Evolutionary conservation across 2,329 filamentous ascomycete species (phyloP), one percentile per base, ranked within the genome.

Genomic region (Botrytis deweyae): DNA sequence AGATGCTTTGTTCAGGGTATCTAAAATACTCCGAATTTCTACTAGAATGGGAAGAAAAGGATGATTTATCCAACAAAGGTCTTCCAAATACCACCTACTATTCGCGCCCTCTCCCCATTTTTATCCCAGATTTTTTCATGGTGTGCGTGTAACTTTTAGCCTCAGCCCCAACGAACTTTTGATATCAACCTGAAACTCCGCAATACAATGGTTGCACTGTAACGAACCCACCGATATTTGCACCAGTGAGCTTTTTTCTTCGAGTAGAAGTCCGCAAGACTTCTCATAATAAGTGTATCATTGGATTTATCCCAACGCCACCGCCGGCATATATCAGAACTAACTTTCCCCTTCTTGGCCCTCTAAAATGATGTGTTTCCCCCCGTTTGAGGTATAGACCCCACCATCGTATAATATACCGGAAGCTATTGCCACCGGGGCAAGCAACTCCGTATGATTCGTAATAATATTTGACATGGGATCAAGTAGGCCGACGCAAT

Each of bases 261-360:
- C 2, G 12, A 16, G 25, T 55, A 14, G 12, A 55, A 9, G 25
- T 55, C 49, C 2, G 25, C 25, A 2, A n/a, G 12, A 55, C 5
- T 55, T 55, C 49, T n/a, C 25, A n/a, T n/a, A 16, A 55, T 3
- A 55, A 16, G 5, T 55, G 12, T 20, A 22, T 36, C 8, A 36
- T 14, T 22, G 58, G 9, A 3, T 7, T 36, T 36, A 22, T 36
- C 29, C 20, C 58, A 25, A 12, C 3, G 9, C 33, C 58, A 25
- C 22, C 36, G 20, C 33, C 22, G 58, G 4, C 33, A 61, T 7
- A 38, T 38, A 59, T 22, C 55, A 61, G 4, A 61, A 36, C 58
- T 12, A 22, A 38, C 0, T n/a, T 14, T 5, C 1, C 49, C 25
- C 25, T n/a, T 52, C 22, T 1, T 0, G 12, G 12, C 25, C 9